Conservation (phyloP, 176 grass and related monocot genomes). For the Cymbopogon citratus region DNA sequence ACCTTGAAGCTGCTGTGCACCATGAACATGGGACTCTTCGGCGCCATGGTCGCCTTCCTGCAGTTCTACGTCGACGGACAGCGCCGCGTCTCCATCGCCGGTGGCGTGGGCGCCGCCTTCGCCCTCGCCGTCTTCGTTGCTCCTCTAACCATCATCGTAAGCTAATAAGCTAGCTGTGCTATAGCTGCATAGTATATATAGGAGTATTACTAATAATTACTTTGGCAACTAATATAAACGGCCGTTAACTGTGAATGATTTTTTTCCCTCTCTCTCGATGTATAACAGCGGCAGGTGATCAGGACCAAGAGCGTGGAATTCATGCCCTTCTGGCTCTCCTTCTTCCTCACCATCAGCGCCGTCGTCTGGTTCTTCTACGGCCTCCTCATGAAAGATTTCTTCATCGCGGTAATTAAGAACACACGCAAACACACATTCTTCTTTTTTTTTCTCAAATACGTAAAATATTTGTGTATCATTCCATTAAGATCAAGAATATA, state of each 20-base stretch:
- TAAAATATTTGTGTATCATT: too few species aligned
- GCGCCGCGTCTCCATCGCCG: constrained; percentile 41
- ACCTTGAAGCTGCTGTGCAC: constrained; percentile 43
- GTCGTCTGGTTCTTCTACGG: constrained; percentile 84
- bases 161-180: too few species aligned
- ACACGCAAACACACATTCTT: background rate
- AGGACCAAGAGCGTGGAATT: constrained; percentile 86
- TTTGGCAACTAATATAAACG: background rate
- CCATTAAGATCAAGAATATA: too few species aligned
- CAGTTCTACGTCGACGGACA: constrained; percentile 29
- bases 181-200: too few species aligned
- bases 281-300: constrained; percentile 78
- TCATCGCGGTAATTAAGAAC: constrained; percentile 77
- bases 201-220: too few species aligned
- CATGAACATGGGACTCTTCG: constrained; percentile 52
- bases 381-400: constrained; percentile 55
- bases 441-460: too few species aligned
- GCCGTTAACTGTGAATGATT: too few species aligned
- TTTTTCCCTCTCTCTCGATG: too few species aligned
- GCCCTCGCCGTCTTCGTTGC: constrained; percentile 71
- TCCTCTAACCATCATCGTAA: constrained; percentile 74
- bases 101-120: constrained; percentile 57
- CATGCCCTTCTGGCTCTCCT: constrained; percentile 78
- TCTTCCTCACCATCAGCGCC: constrained; percentile 85
- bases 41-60: constrained; percentile 41